Conservation (phyloP, 192 early-diverging fungal genomes). For the Coemansia sp. region DNA sequence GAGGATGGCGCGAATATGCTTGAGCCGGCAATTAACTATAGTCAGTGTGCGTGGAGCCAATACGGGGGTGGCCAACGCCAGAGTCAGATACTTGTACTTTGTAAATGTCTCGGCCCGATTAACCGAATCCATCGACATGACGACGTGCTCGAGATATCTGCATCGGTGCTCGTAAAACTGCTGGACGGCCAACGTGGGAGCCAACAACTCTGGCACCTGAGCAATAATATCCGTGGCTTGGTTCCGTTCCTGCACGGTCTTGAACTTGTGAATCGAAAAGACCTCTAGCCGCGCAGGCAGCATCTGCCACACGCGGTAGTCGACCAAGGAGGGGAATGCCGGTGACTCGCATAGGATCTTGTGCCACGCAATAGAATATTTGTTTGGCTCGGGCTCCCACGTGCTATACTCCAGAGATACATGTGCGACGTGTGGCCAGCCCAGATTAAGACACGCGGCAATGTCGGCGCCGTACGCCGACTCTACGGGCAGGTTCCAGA, state of each 20-base stretch:
- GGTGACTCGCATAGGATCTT: constrained; percentile 46
- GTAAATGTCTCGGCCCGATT: constrained; percentile 55
- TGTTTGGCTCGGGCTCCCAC: constrained; percentile 56
- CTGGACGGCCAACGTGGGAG: constrained; percentile 46
- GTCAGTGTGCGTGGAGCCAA: constrained; percentile 52
- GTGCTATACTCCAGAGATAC: constrained; percentile 55
- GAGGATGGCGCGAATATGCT: constrained; percentile 53
- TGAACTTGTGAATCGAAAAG: constrained; percentile 53
- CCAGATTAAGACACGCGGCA: constrained; percentile 44
- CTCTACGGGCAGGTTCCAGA: constrained; percentile 55
- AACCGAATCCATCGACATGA: constrained; percentile 58
- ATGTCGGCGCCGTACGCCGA: constrained; percentile 53
- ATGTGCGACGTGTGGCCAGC: constrained; percentile 46
- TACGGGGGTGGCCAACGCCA: constrained; percentile 49
- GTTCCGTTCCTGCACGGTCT: constrained; percentile 50
- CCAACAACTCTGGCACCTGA: constrained; percentile 47
- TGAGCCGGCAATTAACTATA: constrained; percentile 52
- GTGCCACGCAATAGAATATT: constrained; percentile 50
- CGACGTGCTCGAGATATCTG: constrained; percentile 50
- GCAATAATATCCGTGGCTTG: constrained; percentile 54
- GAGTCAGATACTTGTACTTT: constrained; percentile 56
- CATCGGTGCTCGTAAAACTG: constrained; percentile 57
- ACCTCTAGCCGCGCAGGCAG: constrained; percentile 50
- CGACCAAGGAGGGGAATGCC: constrained; percentile 31
- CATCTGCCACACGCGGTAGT: constrained; percentile 58